Conservation (phyloP, 2,329 filamentous ascomycete species). For the Seiridium cupressi region DNA sequence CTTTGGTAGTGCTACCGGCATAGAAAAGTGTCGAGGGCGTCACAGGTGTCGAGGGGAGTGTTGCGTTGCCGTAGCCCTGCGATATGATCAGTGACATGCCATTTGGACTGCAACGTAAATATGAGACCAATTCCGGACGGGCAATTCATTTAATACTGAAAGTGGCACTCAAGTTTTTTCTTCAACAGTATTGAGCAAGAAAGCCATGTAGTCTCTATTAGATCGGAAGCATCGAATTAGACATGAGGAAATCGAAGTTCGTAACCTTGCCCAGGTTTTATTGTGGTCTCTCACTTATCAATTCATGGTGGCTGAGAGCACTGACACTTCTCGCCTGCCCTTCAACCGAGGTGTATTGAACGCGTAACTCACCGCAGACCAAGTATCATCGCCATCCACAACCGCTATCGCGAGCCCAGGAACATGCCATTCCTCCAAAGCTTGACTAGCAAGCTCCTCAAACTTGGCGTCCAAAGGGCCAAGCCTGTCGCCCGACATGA, state of each 20-base stretch:
- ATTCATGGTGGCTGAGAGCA: no score
- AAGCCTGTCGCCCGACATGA: background rate
- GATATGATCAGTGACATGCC: background rate
- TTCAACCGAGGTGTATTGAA: background rate
- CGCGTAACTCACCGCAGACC: constrained; percentile 31
- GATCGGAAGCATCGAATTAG: no score
- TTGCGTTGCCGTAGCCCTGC: constrained; percentile 42
- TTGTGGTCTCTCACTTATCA: no score
- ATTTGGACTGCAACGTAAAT: no score
- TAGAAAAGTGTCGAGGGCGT: constrained; percentile 51
- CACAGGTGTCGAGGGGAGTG: constrained; percentile 34
- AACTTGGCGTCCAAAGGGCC: constrained; percentile 17
- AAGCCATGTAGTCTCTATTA: no score
- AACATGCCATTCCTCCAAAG: constrained; percentile 40
- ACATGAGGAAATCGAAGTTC: no score
- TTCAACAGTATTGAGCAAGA: no score
- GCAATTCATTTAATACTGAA: no score
- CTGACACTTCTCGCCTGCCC: no score
- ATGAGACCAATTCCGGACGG: no score
- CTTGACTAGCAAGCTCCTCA: constrained; percentile 8
- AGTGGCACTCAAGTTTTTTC: no score
- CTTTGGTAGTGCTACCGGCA: constrained; percentile 53
- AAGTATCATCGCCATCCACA: constrained; percentile 41
- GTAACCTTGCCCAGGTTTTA: no score
- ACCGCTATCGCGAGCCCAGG: constrained; percentile 48